Conservation (phyloP, 2,329 filamentous ascomycete species). For the Phialophora tarda region DNA sequence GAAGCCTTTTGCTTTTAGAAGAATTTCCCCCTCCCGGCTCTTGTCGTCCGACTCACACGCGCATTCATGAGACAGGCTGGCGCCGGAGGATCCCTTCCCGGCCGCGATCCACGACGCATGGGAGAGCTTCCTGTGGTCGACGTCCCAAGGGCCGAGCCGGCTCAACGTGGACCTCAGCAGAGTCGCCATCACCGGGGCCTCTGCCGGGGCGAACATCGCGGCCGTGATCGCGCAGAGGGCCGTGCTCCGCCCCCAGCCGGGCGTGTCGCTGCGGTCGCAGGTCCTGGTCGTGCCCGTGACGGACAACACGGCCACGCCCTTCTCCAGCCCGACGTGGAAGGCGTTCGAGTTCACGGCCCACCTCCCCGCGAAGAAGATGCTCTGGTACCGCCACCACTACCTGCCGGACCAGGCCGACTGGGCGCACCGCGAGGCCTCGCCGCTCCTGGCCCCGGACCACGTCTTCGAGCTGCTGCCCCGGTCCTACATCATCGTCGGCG, state of each 20-base stretch:
- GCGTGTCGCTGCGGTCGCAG: conserved; percentile 46
- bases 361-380: conserved; percentile 63
- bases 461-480: conserved; percentile 59
- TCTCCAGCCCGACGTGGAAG: conserved; percentile 56
- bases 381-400: conserved; percentile 66
- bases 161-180: conserved; percentile 51
- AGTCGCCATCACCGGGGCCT: conserved; percentile 58
- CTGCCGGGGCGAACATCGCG: conserved; percentile 60
- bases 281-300: conserved; percentile 64
- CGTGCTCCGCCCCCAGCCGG: conserved; percentile 41
- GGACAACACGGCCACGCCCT: conserved; percentile 60
- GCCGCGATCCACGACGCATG: conserved; percentile 64
- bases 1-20: not conserved
- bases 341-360: conserved; percentile 59
- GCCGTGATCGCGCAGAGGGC: conserved; percentile 60
- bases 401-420: conserved; percentile 56
- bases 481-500: conserved; percentile 60
- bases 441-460: conserved; percentile 55
- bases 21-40: not conserved
- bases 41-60: conserved; percentile 16
- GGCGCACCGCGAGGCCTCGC: conserved; percentile 60
- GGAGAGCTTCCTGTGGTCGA: conserved; percentile 60
- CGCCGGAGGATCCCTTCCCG: conserved; percentile 63
- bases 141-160: conserved; percentile 38
- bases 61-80: conserved; percentile 50